Base-by-base conservation (phyloP, 352 stramenopile genomes). In the Saprolegnia parasitica region DNA sequence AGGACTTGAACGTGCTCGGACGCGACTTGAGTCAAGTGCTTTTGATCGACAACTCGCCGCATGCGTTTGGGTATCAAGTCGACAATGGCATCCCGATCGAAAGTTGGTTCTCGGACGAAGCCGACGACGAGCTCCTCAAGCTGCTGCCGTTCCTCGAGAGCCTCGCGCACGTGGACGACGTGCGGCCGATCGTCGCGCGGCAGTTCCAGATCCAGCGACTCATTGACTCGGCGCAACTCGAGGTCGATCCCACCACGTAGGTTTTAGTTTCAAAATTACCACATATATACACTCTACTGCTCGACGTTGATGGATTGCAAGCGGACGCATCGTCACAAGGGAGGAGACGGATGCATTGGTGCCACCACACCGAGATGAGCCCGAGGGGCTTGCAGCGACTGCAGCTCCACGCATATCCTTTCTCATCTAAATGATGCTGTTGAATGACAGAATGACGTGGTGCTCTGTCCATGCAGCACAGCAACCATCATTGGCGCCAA, bases 61-160 rank as follows among this genome's bases (percentile, higher is more conserved):
- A 99, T 73, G 97, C 96, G 0, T 99, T 99, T 78, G 96, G 94
- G 4, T 99, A 99, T 78, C 96, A 99, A 65, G 86, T 98, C 9
- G 96, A 97, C 78, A 99, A 99, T 80, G 96, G 96, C 40, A 98
- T 99, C 40, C 96, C 96, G 52, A 99, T 99, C 70, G 93, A 98
- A 78, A 98, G 88, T 37, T 99, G 97, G 97, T 99, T 98, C 82
- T 94, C 98, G 72, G 95, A 99, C 81, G 87, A 90, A 63, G 75
- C 76, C 18, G 97, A 99, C 76, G 90, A 86, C n/a, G 96, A 99
- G 70, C 80, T 99, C 56, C 73, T 98, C 54, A 98, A 98, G 56
- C 76, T 99, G 35, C 79, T 99, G 56, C 87, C 89, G 18, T 98
- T 99, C 67, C 84, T 99, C 61, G 81, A 96, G 63, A 90, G 79